Percentiles rank a stretch among this genome's conserved stretches.
Conservation (phyloP, 2,329 filamentous ascomycete genomes). For the Penicillium sp. region DNA sequence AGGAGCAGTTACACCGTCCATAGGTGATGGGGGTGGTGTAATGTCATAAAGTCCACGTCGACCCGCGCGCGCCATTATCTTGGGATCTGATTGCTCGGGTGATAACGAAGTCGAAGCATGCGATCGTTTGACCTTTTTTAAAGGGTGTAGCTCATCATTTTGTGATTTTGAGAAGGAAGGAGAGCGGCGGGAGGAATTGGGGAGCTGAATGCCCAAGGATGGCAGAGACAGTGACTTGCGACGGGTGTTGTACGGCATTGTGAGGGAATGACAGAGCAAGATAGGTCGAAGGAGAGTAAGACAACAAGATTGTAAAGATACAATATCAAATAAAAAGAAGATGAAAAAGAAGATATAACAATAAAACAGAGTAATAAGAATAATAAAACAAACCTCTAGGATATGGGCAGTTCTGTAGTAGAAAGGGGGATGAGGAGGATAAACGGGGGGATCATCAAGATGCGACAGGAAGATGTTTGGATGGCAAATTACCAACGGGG, state of each 20-base stretch:
- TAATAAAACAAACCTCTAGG: constrained; percentile 14
- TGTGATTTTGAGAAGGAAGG: constrained; percentile 60
- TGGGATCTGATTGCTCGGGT: constrained; percentile 36
- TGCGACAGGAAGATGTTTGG: constrained; percentile 20
- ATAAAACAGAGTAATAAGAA: constrained; percentile 18
- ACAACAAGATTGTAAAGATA: constrained; percentile 1
- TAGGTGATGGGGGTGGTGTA: constrained; percentile 76
- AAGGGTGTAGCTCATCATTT: constrained; percentile 50
- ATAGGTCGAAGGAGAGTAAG: constrained; percentile 8
- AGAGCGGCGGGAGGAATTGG: constrained; percentile 57
- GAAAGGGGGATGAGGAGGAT: constrained; percentile 17
- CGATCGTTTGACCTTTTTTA: constrained; percentile 75
- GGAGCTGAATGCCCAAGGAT: constrained; percentile 85
- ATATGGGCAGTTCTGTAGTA: constrained; percentile 6
- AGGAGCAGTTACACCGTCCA: constrained; percentile 44
- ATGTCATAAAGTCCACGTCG: constrained; percentile 59
- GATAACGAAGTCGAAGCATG: constrained; percentile 54
- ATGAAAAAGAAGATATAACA: constrained; percentile 13
- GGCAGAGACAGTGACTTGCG: constrained; percentile 92
- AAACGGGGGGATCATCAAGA: constrained; percentile 20
- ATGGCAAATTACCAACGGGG: constrained; percentile 16
- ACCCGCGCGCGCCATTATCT: constrained; percentile 23
- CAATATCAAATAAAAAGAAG: constrained; percentile 5
- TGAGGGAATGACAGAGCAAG: constrained; percentile 27
- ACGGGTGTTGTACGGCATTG: constrained; percentile 93